Evolutionary conservation across 2,329 filamentous ascomycete genomes (phyloP).

Genomic region (Calonectria ilicicola): DNA sequence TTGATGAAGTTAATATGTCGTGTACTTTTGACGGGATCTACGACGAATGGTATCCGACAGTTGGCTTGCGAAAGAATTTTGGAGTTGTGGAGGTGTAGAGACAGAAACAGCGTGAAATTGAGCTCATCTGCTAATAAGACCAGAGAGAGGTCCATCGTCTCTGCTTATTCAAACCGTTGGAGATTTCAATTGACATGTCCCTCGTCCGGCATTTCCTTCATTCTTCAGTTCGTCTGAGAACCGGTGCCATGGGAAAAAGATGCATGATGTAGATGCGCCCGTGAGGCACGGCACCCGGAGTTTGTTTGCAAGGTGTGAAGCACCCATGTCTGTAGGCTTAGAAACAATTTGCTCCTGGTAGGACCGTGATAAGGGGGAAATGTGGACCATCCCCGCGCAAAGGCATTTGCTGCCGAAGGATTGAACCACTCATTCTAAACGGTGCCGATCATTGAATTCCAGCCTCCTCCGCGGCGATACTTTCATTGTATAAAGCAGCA

Average conservation of each 20-base stretch:
- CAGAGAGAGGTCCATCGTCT: too few relatives aligned
- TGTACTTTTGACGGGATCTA: neutral
- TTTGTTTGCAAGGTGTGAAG: neutral
- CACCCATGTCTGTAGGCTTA: neutral
- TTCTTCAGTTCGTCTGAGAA: neutral
- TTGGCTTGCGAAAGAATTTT: neutral
- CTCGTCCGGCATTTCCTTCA: too few relatives aligned
- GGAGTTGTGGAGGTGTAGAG: neutral
- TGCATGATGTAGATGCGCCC: neutral
- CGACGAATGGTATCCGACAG: neutral
- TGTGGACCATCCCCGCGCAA: constrained; percentile 18
- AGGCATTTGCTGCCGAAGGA: neutral
- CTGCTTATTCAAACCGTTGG: too few relatives aligned
- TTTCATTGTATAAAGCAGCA: neutral
- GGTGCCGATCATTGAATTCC: neutral
- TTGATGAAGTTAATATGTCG: constrained; percentile 1
- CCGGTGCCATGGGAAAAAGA: neutral
- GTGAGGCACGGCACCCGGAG: neutral
- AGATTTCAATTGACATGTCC: too few relatives aligned
- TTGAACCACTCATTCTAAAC: neutral
- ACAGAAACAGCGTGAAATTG: too few relatives aligned
- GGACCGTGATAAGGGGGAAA: constrained; percentile 5
- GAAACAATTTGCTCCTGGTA: neutral
- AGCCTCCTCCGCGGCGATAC: neutral
- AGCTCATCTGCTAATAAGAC: neutral